Evolutionary conservation across 306 rosid genomes (phyloP), one percentile per base, ranked within the genome.

Genomic region (Trifolium dubium): DNA sequence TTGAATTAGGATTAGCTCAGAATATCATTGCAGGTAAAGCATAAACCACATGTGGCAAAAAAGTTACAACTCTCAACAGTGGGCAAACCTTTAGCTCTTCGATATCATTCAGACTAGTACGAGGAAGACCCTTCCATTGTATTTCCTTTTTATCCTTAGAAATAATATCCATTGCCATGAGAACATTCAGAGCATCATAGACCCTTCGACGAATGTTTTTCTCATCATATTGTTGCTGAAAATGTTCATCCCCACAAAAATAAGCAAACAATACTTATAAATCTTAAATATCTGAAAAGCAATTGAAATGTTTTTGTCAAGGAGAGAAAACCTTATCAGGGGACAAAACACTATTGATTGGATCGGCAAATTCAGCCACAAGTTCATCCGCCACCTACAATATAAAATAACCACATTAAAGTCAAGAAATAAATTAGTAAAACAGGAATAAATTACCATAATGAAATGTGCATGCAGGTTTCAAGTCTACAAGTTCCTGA

Each of bases 121-220:
- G 98, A 81, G 98, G 98, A 58, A 91, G 90, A 81, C 97, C 98
- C 86, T 85, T 91, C 98, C 98, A 93, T 80, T 93, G 98, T 80
- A 93, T 91, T 83, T 93, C 98, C 78, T 91, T 93, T 81, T 93
- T 93, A 85, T 93, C 97, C 89, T 93, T 93, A 11, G 98, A 91
- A 80, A 91, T 79, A 55, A 79, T 79, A 73, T 94, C 99, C 99
- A 94, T 94, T 55, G 99, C 98, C 99, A 94, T 94, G 64, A 94
- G 99, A 82, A 94, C 99, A 83, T 94, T 94, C 82, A 94, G 80
- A 69, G 99, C 99, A 82, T 94, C 99, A 85, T 93, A 93, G 18
- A 93, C 98, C 87, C 98, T 93, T 51, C 97, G 86, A 47, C 98
- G 90, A 69, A 93, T 94, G 72, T 94, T 92, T 84, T 94, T 94